phyloP scores from a whole-genome alignment of 2,329 filamentous ascomycete genomes.

The Fusarium napiforme region DNA sequence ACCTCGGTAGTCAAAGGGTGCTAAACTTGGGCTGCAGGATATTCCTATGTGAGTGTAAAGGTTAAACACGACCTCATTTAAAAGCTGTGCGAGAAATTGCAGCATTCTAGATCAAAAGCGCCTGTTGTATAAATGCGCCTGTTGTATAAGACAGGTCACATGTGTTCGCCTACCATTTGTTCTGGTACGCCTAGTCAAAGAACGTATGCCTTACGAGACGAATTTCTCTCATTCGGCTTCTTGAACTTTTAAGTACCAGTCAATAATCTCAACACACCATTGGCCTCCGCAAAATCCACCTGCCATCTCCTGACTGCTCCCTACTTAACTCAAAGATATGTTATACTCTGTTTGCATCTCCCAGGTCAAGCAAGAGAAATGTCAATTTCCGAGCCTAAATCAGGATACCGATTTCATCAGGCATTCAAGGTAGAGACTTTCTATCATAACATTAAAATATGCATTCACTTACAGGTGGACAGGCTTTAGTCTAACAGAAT shows the following conservation, averaged over 20 bases:
- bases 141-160: not conserved
- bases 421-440: not conserved
- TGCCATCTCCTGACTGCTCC: not conserved
- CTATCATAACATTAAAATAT: not conserved
- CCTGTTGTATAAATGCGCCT: not conserved
- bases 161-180: not conserved
- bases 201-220: not conserved
- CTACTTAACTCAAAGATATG: not conserved
- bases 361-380: not conserved
- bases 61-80: not conserved
- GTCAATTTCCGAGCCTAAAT: not conserved
- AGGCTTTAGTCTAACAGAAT: not conserved
- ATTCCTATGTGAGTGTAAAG: not conserved
- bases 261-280: not conserved
- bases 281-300: not conserved
- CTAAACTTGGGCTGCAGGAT: not conserved
- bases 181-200: not conserved
- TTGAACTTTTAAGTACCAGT: not conserved
- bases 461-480: not conserved
- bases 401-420: too few species aligned
- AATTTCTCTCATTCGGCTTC: too few species aligned
- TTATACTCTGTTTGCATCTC: not conserved
- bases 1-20: not conserved
- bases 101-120: too few species aligned
- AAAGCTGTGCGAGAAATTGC: not conserved